Conservation (phyloP, 768 basidiomycete genomes). For the Ramaria sp. region DNA sequence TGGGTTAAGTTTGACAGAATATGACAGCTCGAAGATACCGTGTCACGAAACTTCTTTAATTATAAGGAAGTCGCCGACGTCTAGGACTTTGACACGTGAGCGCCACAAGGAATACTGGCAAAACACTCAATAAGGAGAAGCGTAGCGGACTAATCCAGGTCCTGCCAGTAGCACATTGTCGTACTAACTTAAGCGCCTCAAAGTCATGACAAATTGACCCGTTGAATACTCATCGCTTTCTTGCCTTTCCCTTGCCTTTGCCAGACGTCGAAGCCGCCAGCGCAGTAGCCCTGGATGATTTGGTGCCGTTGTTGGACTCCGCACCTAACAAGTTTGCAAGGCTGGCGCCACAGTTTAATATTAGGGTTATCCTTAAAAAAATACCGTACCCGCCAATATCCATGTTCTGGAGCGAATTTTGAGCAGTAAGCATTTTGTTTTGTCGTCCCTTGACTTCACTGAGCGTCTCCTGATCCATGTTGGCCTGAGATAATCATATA, state of each 20-base stretch:
- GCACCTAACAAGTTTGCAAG: neutral
- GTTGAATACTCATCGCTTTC: slow-evolving; percentile 4
- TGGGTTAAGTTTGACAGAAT: neutral
- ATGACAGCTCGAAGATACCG: neutral
- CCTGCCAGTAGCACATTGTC: too few relatives aligned
- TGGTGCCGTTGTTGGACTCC: neutral
- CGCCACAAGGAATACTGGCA: neutral
- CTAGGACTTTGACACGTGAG: neutral
- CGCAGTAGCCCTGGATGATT: neutral
- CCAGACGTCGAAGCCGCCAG: neutral
- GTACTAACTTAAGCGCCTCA: too few relatives aligned
- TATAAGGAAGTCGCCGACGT: neutral
- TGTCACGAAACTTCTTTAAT: neutral
- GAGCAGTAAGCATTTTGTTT: slow-evolving; percentile 42
- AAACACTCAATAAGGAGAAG: neutral
- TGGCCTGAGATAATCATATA: slow-evolving; percentile 42
- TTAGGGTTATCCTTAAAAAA: neutral
- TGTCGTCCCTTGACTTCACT: slow-evolving; percentile 56
- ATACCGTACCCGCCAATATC: slow-evolving; percentile 46
- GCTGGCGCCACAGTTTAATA: neutral
- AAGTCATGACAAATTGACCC: neutral
- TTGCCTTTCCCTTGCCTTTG: slow-evolving; percentile 1
- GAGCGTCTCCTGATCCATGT: slow-evolving; percentile 59
- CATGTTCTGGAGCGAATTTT: slow-evolving; percentile 46
- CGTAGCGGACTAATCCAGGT: neutral